Evolutionary conservation across 176 grass and related monocot species (phyloP).

Genomic region (Rhynchospora breviuscula): DNA sequence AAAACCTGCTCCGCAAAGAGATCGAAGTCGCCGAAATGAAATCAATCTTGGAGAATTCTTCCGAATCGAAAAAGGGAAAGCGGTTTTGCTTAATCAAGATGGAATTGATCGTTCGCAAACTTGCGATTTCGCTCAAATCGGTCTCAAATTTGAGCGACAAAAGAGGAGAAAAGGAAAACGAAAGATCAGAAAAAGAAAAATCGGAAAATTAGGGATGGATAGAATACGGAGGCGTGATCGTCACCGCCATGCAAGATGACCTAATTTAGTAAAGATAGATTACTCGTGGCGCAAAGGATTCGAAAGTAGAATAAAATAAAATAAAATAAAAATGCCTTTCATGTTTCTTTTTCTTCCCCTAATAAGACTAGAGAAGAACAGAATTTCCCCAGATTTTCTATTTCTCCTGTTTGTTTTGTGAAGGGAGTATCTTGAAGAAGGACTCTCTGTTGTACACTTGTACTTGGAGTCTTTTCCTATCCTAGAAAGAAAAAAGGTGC

Average conservation of each 20-base stretch:
- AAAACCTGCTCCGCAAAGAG: neutral
- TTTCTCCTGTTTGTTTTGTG: neutral
- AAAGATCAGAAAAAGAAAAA: neutral
- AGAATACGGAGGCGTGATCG: neutral
- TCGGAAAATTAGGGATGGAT: neutral
- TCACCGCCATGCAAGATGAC: neutral
- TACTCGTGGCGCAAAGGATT: neutral
- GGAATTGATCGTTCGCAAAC: neutral
- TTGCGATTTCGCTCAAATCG: neutral
- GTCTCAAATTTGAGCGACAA: neutral
- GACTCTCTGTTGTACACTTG: neutral
- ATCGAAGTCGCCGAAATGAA: neutral
- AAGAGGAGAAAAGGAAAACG: neutral
- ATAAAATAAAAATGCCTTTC: neutral
- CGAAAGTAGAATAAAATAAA: neutral
- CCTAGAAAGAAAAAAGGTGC: neutral
- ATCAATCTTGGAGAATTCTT: conserved; percentile 20
- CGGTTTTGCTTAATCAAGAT: neutral
- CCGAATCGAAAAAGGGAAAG: neutral
- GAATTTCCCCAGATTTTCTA: neutral
- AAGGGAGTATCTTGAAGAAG: neutral
- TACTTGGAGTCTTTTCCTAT: neutral
- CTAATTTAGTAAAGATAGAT: conserved; percentile 1
- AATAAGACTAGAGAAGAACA: neutral
- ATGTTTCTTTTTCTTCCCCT: neutral